Conservation (phyloP, 1,284 basidiomycete species). For the Trametes pubescens region DNA sequence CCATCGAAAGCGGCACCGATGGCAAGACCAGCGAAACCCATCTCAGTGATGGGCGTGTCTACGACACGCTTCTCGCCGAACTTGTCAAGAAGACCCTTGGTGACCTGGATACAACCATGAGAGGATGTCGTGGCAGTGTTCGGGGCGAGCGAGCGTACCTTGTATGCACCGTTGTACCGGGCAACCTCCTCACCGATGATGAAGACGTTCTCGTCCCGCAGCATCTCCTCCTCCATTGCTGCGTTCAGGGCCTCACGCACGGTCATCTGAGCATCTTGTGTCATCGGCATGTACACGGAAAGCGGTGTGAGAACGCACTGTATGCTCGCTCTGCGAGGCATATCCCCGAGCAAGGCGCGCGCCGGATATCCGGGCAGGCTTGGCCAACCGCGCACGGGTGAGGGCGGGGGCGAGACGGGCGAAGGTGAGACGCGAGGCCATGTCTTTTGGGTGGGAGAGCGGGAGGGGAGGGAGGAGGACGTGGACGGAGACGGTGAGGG, state of each 20-base stretch:
- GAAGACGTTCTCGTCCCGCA: constrained; percentile 95
- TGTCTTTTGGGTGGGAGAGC: constrained; percentile 45
- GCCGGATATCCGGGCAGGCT: constrained; percentile 48
- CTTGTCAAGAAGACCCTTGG: constrained; percentile 98
- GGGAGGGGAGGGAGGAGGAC: constrained; percentile 26
- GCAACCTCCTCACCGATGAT: constrained; percentile 99
- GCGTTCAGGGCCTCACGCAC: constrained; percentile 98
- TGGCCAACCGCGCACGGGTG: constrained; percentile 52
- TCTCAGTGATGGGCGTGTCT: constrained; percentile 98
- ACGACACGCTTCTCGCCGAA: constrained; percentile 99
- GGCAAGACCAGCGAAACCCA: constrained; percentile 98
- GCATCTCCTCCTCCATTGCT: constrained; percentile 99
- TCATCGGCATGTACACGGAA: constrained; percentile 18
- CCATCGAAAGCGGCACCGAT: constrained; percentile 95
- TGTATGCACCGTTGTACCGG: constrained; percentile 99
- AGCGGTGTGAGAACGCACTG: constrained; percentile 49
- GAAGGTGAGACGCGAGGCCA: constrained; percentile 72
- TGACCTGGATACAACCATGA: constrained; percentile 66
- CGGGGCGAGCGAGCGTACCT: constrained; percentile 59
- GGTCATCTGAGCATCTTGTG: constrained; percentile 75
- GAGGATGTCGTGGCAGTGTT: not conserved
- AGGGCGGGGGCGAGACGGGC: constrained; percentile 71
- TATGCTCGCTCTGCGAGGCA: constrained; percentile 68
- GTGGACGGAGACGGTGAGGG: constrained; percentile 38
- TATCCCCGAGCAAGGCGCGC: constrained; percentile 62